These are phyloP conservation scores for Coffea canephora DNA, from an alignment of 257 asterid species.

Conservation along the genomic window DNA sequence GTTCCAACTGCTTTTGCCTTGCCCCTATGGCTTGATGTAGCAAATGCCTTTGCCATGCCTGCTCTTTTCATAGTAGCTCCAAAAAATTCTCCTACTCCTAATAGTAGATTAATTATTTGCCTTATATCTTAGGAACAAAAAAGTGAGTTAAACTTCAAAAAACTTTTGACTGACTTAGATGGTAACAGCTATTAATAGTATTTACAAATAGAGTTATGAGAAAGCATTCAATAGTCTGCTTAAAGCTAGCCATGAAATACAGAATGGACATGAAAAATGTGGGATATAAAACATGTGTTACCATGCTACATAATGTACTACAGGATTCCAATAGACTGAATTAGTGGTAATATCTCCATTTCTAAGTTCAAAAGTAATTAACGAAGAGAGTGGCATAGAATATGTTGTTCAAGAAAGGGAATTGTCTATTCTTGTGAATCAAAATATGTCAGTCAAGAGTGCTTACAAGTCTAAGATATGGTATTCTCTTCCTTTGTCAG, in stretches of 20 bases:
- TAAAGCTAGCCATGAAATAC: constrained; percentile 96
- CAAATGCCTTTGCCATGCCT: constrained; percentile 39
- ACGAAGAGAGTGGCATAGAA: too few relatives aligned
- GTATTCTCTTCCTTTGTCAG: too few relatives aligned
- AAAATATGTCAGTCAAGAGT: too few relatives aligned
- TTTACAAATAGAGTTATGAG: constrained; percentile 60
- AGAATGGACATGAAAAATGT: constrained; percentile 72
- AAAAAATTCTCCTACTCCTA: constrained; percentile 92
- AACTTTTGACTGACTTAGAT: constrained; percentile 59
- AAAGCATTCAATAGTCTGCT: constrained; percentile 65
- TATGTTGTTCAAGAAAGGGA: too few relatives aligned
- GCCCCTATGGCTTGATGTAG: too few relatives aligned
- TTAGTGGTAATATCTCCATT: too few relatives aligned
- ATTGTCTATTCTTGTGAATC: too few relatives aligned
- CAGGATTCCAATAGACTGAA: constrained; percentile 14
- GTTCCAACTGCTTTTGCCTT: too few relatives aligned
- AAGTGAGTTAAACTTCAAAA: background rate
- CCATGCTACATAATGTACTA: constrained; percentile 88
- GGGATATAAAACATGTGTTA: constrained; percentile 75
- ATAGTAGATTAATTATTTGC: background rate
- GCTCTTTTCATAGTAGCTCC: constrained; percentile 89
- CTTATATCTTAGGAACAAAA: background rate
- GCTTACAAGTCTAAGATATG: too few relatives aligned
- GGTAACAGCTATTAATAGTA: constrained; percentile 63
- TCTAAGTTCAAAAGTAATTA: too few relatives aligned